phyloP scores from a whole-genome alignment of 495 filamentous ascomycete species.

The Chaetomium fimeti region DNA sequence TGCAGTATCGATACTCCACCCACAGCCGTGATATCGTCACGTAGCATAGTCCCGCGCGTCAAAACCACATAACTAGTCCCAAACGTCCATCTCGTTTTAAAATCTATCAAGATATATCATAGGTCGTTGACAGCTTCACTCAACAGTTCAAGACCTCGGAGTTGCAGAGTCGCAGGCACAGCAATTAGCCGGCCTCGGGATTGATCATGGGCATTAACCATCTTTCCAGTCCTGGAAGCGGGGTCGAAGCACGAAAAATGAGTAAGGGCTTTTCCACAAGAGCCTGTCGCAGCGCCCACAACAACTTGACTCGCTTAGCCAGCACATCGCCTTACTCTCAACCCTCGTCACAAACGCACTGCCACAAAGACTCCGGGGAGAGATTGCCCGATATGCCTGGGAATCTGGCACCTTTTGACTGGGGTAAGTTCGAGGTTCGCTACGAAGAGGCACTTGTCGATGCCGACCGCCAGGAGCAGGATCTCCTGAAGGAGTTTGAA shows the following conservation, averaged over 20 bases:
- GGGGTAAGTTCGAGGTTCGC: conserved; percentile 64
- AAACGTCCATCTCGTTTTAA: too few species aligned
- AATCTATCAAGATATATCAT: too few species aligned
- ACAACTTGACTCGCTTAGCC: conserved; percentile 24
- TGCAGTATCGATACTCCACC: not conserved
- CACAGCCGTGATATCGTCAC: not conserved
- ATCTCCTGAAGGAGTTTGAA: conserved; percentile 61
- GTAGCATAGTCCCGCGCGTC: too few species aligned
- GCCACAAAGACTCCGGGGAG: conserved; percentile 27
- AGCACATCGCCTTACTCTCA: conserved; percentile 23
- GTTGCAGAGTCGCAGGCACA: conserved; percentile 31
- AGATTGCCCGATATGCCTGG: conserved; percentile 45
- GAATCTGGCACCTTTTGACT: conserved; percentile 55
- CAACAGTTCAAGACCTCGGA: conserved; percentile 22
- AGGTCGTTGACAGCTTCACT: conserved; percentile 29
- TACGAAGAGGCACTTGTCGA: conserved; percentile 61
- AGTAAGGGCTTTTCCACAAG: too few species aligned
- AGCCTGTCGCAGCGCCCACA: too few species aligned
- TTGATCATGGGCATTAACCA: conserved; percentile 26
- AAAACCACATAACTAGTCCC: too few species aligned
- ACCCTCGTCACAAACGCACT: conserved; percentile 23
- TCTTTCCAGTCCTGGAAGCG: conserved; percentile 17
- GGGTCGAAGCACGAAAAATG: conserved; percentile 20
- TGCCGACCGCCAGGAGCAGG: conserved; percentile 58
- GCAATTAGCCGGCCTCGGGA: conserved; percentile 29